phyloP scores from a whole-genome alignment of 805 yeast genomes.

The Nakazawaea peltata region DNA sequence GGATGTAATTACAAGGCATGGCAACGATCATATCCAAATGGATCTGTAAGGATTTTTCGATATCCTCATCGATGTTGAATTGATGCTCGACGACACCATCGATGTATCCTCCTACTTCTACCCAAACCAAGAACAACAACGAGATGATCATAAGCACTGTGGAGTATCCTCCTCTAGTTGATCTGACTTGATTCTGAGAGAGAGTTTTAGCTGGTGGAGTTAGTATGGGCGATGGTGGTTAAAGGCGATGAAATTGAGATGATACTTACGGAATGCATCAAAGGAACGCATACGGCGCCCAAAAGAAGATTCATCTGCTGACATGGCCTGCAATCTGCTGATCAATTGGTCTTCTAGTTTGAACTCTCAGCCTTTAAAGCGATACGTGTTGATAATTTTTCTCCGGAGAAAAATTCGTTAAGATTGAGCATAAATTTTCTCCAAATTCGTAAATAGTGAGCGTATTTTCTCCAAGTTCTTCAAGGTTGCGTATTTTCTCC shows the following conservation, averaged over 20 bases:
- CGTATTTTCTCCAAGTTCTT: too few species aligned
- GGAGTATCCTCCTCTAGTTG: conserved; percentile 70
- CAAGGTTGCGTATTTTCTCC: too few species aligned
- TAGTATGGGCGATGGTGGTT: too few species aligned
- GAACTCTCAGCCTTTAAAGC: too few species aligned
- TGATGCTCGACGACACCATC: conserved; percentile 78
- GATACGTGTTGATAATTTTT: too few species aligned
- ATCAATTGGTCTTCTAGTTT: too few species aligned
- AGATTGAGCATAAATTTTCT: too few species aligned
- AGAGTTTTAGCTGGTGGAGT: conserved; percentile 49
- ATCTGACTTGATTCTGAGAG: conserved; percentile 62
- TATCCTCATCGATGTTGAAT: conserved; percentile 60
- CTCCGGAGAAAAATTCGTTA: too few species aligned
- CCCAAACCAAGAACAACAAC: conserved; percentile 67
- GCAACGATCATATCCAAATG: conserved; percentile 77
- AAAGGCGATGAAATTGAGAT: too few species aligned
- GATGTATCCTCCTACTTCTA: conserved; percentile 75
- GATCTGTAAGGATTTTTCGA: conserved; percentile 51
- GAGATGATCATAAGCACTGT: conserved; percentile 56
- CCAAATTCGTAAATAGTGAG: too few species aligned
- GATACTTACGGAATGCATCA: conserved; percentile 61
- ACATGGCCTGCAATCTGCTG: too few species aligned
- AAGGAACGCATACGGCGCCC: conserved; percentile 47
- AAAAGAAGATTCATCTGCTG: too few species aligned
- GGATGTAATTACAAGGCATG: conserved; percentile 74